Base-by-base conservation (phyloP, 306 rosid genomes). In the Fagus crenata region DNA sequence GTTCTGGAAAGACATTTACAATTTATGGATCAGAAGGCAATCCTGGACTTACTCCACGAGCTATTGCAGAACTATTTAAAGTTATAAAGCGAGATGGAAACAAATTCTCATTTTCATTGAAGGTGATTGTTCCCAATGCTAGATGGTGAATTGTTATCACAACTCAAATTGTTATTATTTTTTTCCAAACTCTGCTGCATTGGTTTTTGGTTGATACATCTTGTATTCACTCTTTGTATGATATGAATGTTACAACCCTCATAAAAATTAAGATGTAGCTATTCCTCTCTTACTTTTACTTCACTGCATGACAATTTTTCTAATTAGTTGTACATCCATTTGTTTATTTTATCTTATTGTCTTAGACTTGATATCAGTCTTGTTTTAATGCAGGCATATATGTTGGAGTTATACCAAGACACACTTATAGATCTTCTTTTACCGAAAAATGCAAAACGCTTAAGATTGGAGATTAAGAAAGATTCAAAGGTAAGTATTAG, bases 401-500 rank as follows among this genome's bases (percentile, higher is more conserved):
- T 95, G 91, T 83, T 95, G 86, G 99, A 95, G 56, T 77, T 92
- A 76, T 95, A 95, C 86, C 99, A 95, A 85, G 99, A 95, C 76
- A 92, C 98, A 43, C 96, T 95, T 49, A 88, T 92, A 18, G 99
- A 95, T 81, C 97, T 95, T 71, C 83, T 95, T 51, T 83, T 95
- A 64, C 92, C 93, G 1, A 95, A 87, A 79, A 82, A 85, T 81
- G 91, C 84, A 5, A 95, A 91, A 80, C 96, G 93, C 18, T 79
- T 71, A 43, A 92, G 76, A 83, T 83, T 95, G 79, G 99, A 95
- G 65, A 92, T 92, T 63, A 95, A 95, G 83, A 95, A 92, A 86
- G 99, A 95, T 83, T 85, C 93, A 31, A 95, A 91, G 97, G 99
- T 95, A 67, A 76, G 49, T 65, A 40, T 79, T 37, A 59, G 3